Conservation (phyloP, 2,329 filamentous ascomycete genomes). For the Leptosphaerulina australis region DNA sequence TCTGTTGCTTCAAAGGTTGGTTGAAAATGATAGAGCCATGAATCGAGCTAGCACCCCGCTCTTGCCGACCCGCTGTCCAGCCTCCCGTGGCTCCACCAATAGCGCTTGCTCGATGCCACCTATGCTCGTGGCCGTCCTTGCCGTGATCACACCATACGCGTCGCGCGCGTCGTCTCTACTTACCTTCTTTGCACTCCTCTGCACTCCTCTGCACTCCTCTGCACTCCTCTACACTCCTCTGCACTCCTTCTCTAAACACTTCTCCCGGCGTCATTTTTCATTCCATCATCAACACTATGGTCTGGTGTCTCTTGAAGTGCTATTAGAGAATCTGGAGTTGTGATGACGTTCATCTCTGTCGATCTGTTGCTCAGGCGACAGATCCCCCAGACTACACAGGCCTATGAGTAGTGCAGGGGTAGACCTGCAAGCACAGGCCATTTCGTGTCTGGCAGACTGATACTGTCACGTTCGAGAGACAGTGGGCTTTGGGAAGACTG, state of each 20-base stretch:
- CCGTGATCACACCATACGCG: constrained; percentile 2
- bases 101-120: neutral
- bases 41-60: constrained; percentile 4
- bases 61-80: neutral
- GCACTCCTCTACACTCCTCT: no score
- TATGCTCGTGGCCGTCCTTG: neutral
- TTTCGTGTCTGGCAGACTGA: no score
- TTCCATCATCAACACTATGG: neutral
- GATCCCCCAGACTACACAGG: constrained; percentile 14
- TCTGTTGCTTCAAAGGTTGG: neutral
- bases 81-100: constrained; percentile 1
- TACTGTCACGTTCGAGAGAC: no score
- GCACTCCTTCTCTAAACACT: no score
- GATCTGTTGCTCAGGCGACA: constrained; percentile 15
- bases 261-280: no score
- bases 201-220: no score
- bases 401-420: neutral
- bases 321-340: neutral
- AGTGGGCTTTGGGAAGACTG: no score
- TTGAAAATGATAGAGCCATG: neutral
- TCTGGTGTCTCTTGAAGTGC: neutral
- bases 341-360: constrained; percentile 3
- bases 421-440: constrained; percentile 12
- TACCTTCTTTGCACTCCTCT: no score
- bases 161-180: constrained; percentile 1